Conservation (phyloP, 1,284 basidiomycete species). For the Neonothopanus nambi region DNA sequence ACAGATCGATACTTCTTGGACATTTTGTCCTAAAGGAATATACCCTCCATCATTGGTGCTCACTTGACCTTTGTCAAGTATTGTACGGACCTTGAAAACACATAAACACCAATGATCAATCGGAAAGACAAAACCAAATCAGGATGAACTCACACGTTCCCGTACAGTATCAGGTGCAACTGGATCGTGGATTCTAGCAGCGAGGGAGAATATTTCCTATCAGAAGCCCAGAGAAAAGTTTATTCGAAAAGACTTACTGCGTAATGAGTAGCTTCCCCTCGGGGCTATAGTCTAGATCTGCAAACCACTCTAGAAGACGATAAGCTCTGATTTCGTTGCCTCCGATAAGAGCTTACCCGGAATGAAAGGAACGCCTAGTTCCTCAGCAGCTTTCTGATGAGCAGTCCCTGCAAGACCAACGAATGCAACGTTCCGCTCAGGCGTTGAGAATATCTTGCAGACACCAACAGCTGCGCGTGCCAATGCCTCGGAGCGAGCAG, state of each 20-base stretch:
- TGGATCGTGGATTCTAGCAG: conserved; percentile 55
- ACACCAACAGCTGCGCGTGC: conserved; percentile 53
- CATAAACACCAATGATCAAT: neutral
- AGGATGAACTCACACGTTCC: conserved; percentile 37
- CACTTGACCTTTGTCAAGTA: conserved; percentile 44
- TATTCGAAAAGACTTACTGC: conserved; percentile 40
- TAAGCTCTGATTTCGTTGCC: neutral
- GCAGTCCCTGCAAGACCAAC: conserved; percentile 61
- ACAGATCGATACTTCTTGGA: conserved; percentile 58
- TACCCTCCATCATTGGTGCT: conserved; percentile 45
- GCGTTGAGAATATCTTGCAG: conserved; percentile 43
- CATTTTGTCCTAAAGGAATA: conserved; percentile 43
- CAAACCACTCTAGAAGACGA: conserved; percentile 56
- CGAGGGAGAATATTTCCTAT: no score
- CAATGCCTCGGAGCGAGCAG: conserved; percentile 49
- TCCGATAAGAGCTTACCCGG: conserved; percentile 50
- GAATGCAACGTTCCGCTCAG: conserved; percentile 42
- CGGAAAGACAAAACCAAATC: neutral
- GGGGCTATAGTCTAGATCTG: conserved; percentile 56
- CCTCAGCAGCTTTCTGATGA: conserved; percentile 54
- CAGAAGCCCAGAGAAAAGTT: no score
- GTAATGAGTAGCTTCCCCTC: conserved; percentile 59
- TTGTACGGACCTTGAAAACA: conserved; percentile 39
- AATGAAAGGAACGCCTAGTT: conserved; percentile 55
- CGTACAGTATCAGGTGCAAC: conserved; percentile 43